Conservation (phyloP, 345 rosid species). For the Acer saccharum region DNA sequence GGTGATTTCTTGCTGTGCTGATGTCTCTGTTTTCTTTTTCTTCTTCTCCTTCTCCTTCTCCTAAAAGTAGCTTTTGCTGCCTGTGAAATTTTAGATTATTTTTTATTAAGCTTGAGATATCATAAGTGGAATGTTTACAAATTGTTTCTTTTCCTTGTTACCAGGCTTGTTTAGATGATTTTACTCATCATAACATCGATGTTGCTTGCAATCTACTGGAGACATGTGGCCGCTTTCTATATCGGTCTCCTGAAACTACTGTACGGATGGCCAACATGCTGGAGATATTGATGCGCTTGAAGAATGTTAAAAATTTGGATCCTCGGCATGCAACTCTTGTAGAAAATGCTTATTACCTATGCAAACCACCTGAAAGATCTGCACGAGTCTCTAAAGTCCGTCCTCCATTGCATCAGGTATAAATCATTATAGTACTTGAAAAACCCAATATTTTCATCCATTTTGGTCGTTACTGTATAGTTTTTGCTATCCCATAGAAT, state of each 20-base stretch:
- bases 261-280: constrained; percentile 95
- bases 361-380: constrained; percentile 99
- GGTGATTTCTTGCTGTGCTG: no score
- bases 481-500: not conserved
- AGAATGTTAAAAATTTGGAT: constrained; percentile 98
- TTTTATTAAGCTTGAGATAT: not conserved
- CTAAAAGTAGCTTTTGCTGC: not conserved
- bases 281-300: constrained; percentile 99
- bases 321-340: constrained; percentile 98
- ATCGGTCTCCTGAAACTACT: constrained; percentile 96
- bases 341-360: constrained; percentile 98
- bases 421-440: not conserved
- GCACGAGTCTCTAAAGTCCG: constrained; percentile 88
- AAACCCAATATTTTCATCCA: not conserved
- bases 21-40: no score
- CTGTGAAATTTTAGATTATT: constrained; percentile 6
- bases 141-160: constrained; percentile 10
- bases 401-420: constrained; percentile 94
- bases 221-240: constrained; percentile 98
- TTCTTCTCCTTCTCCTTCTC: no score
- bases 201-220: constrained; percentile 98
- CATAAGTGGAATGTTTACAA: constrained; percentile 7
- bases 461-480: not conserved
- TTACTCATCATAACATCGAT: constrained; percentile 99
- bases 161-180: constrained; percentile 98